Evolutionary conservation across 306 rosid species (phyloP), one percentile per base, ranked within the genome.

Genomic region (Begonia fuchsioides): DNA sequence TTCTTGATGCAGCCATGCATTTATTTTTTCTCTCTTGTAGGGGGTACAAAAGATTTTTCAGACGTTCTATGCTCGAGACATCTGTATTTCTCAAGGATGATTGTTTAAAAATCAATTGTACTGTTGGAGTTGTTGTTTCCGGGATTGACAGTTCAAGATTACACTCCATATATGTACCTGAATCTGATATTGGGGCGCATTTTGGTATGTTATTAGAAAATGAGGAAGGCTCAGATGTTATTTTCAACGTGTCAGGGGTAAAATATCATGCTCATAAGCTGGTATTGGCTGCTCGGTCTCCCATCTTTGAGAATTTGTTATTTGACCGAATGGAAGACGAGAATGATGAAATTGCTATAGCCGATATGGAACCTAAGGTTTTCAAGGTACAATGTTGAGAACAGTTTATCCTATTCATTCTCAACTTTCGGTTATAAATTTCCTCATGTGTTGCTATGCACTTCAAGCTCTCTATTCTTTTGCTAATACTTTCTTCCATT

Each of bases 111-210:
- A 90, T 90, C 54, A 90, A 90, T 71, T 90, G 98, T 66, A 90
- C 98, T 32, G 98, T 90, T 65, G 98, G 98, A 13, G 96, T 90
- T 39, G 98, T 90, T 53, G 87, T 79, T 52, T 90, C 98, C 9
- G 78, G 94, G 15, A 75, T 90, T 45, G 96, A 79, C 69, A 75
- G 92, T 54, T 83, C 96, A 7, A 80, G 80, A 66, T 58, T 67
- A 48, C 84, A 86, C 76, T 69, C 77, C 32, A 85, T 90, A 50
- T 77, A 77, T 45, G 95, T 90, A 54, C 98, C 98, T 2, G 83
- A 79, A 11, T 81, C 98, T 59, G 98, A 90, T 56, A 77, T 82
- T 68, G 94, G 94, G 45, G 57, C 70, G 9, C 82, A 87, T 47
- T 79, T 82, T 26, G 94, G 85, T 41, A 61, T 65, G 74, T 68